Evolutionary conservation across 176 grass and related monocot species (phyloP).

Genomic region (Poa annua): DNA sequence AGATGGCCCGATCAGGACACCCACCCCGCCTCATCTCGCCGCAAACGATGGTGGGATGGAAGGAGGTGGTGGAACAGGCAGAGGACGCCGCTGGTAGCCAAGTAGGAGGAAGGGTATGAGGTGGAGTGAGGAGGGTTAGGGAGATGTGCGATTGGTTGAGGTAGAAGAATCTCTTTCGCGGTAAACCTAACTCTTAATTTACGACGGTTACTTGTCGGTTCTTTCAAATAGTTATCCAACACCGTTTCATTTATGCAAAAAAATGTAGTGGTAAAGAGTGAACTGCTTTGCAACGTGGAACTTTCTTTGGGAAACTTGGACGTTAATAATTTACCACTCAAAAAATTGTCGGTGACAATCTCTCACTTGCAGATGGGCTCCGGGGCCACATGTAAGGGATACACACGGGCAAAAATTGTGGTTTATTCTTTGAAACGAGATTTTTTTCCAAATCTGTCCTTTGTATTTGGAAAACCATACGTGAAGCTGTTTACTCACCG

Average conservation of each 20-base stretch:
- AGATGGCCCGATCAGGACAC: too few species aligned
- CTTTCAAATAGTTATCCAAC: neutral
- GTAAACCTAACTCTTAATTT: neutral
- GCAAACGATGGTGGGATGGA: too few species aligned
- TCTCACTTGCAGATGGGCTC: neutral
- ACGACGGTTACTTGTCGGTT: neutral
- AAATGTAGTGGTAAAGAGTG: neutral
- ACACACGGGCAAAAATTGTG: neutral
- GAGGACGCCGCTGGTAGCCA: too few species aligned
- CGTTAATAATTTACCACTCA: neutral
- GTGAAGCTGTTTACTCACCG: neutral
- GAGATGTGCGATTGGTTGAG: neutral
- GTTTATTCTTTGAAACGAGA: neutral
- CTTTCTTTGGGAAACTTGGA: neutral
- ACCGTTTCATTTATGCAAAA: neutral
- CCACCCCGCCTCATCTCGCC: too few species aligned
- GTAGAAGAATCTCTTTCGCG: neutral
- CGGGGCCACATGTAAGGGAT: neutral
- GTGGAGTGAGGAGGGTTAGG: neutral
- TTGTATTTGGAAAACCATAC: neutral
- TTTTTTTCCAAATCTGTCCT: neutral
- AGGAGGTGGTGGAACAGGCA: too few species aligned
- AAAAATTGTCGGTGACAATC: neutral
- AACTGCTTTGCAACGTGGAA: neutral
- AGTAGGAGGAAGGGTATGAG: too few species aligned